Conservation (phyloP, 495 filamentous ascomycete species). For the Niebla homalea region DNA sequence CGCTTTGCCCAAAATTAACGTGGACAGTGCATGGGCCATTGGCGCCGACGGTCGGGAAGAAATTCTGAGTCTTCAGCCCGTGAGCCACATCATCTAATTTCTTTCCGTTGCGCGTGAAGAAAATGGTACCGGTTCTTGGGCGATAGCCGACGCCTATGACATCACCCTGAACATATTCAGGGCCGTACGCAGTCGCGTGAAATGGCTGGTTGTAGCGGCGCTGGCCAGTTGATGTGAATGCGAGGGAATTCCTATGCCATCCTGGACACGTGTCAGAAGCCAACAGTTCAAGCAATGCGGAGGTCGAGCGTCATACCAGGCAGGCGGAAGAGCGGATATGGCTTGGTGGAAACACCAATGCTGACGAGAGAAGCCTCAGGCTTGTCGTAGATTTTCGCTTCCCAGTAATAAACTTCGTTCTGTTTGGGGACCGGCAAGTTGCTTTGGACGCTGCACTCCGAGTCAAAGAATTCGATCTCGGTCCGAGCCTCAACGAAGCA, state of each 20-base stretch:
- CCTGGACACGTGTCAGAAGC: slow-evolving; percentile 37
- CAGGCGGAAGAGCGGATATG: slow-evolving; percentile 86
- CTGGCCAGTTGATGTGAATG: slow-evolving; percentile 75
- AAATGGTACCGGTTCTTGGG: slow-evolving; percentile 84
- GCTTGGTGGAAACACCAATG: slow-evolving; percentile 89
- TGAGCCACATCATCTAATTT: slow-evolving; percentile 92
- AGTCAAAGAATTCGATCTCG: slow-evolving; percentile 97
- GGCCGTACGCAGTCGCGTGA: slow-evolving; percentile 57
- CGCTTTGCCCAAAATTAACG: slow-evolving; percentile 95
- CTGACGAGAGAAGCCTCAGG: slow-evolving; percentile 73
- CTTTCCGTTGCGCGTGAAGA: slow-evolving; percentile 97
- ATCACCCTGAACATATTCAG: slow-evolving; percentile 76
- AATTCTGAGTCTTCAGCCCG: slow-evolving; percentile 83
- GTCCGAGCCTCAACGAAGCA: slow-evolving; percentile 95
- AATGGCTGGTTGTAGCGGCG: slow-evolving; percentile 91
- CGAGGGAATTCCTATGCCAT: slow-evolving; percentile 80
- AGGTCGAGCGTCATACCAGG: slow-evolving; percentile 49
- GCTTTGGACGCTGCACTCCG: slow-evolving; percentile 92
- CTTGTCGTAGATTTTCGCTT: slow-evolving; percentile 96
- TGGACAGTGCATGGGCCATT: slow-evolving; percentile 86
- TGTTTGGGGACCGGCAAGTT: slow-evolving; percentile 96
- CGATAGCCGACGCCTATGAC: slow-evolving; percentile 94
- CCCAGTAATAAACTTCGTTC: slow-evolving; percentile 99
- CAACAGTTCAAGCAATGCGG: not conserved
- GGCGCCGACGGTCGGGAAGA: slow-evolving; percentile 90